phyloP scores from a whole-genome alignment of 805 yeast species.

The Ogataea henricii region DNA sequence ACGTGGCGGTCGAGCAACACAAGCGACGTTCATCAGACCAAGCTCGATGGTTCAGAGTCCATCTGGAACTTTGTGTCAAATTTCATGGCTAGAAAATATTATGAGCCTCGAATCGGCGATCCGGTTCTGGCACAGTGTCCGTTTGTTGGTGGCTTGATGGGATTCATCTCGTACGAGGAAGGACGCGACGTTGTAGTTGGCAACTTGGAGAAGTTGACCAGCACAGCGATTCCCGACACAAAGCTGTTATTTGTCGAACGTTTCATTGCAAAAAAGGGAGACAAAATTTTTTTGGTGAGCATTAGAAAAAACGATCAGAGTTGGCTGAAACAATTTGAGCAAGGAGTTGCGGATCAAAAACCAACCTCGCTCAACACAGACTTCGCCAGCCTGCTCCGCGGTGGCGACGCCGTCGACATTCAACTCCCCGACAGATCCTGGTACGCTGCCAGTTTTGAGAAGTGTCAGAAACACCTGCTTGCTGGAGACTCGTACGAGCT shows the following conservation, averaged over 20 bases:
- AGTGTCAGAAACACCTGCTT: constrained; percentile 67
- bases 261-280: constrained; percentile 56
- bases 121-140: constrained; percentile 51
- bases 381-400: constrained; percentile 3
- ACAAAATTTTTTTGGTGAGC: constrained; percentile 54
- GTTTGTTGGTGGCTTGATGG: constrained; percentile 89
- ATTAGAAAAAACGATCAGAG: constrained; percentile 41
- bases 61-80: constrained; percentile 57
- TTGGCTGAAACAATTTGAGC: constrained; percentile 38
- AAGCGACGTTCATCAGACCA: constrained; percentile 7
- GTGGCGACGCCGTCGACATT: constrained; percentile 30
- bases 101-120: constrained; percentile 31
- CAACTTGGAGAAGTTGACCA: constrained; percentile 41
- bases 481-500: constrained; percentile 93
- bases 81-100: constrained; percentile 44
- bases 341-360: background rate
- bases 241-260: constrained; percentile 72
- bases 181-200: constrained; percentile 51
- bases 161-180: constrained; percentile 86
- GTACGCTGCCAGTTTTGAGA: constrained; percentile 56
- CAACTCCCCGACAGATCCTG: constrained; percentile 51
- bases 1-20: constrained; percentile 30
- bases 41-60: constrained; percentile 21
- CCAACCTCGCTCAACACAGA: constrained; percentile 6
- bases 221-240: constrained; percentile 61